Percentiles rank a stretch among this genome's conserved stretches.
phyloP scores from a whole-genome alignment of 257 asterid species.

The Catharanthus roseus region DNA sequence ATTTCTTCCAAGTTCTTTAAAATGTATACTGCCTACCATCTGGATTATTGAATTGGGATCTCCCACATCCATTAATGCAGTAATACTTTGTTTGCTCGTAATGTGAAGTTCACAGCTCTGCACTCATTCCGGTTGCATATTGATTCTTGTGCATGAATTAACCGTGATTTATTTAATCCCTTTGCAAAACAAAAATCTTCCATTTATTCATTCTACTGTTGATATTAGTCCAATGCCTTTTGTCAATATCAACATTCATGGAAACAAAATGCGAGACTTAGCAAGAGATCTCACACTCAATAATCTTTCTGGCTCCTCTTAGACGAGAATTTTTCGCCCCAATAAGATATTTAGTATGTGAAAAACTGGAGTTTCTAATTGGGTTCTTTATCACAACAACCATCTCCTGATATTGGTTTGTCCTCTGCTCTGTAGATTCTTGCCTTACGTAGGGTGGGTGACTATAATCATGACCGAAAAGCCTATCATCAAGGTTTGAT shows the following conservation, averaged over 20 bases:
- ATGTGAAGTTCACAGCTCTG: not conserved
- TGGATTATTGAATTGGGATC: not conserved
- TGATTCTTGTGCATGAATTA: not conserved
- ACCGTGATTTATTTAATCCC: not conserved
- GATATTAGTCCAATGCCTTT: not conserved
- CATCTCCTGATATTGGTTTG: conserved; percentile 2
- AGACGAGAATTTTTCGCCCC: not conserved
- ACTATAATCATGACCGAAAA: conserved; percentile 98
- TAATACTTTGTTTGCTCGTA: not conserved
- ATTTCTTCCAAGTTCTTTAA: not conserved
- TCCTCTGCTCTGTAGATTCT: conserved; percentile 53
- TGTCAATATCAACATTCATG: not conserved
- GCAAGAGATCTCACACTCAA: not conserved
- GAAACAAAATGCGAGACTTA: not conserved
- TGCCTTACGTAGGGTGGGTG: conserved; percentile 99
- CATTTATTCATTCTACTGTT: not conserved
- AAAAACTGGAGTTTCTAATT: not conserved
- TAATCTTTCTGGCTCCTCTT: not conserved
- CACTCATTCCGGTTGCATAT: not conserved
- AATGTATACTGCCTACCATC: not conserved
- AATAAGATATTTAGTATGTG: not conserved
- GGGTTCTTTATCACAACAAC: not conserved
- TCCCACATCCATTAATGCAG: not conserved
- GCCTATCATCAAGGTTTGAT: conserved; percentile 88
- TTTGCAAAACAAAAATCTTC: not conserved